Evolutionary conservation across 2,329 filamentous ascomycete species (phyloP).

Genomic region (Coniochaeta hoffmannii): DNA sequence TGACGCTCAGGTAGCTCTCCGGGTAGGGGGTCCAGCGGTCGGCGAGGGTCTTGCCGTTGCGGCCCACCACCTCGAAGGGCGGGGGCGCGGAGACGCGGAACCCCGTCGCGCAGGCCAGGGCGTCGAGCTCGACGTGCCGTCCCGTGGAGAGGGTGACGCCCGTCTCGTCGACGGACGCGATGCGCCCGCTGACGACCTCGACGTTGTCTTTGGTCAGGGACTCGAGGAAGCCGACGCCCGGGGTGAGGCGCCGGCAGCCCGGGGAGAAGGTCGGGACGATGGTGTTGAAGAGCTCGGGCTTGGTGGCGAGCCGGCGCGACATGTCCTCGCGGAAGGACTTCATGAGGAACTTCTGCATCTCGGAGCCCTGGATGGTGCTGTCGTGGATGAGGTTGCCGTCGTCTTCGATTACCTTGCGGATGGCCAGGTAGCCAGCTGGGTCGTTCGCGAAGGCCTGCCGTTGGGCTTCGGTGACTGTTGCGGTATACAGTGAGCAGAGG

Average conservation of each 20-base stretch:
- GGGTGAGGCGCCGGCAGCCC: constrained; percentile 37
- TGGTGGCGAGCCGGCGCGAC: constrained; percentile 29
- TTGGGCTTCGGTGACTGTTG: constrained; percentile 29
- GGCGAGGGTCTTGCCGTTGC: constrained; percentile 25
- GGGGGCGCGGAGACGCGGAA: constrained; percentile 33
- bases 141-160: constrained; percentile 24
- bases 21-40: constrained; percentile 30
- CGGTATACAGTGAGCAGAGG: background rate
- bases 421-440: constrained; percentile 27
- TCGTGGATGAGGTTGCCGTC: constrained; percentile 35
- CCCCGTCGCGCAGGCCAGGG: constrained; percentile 39
- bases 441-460: constrained; percentile 27
- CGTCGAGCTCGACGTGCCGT: constrained; percentile 30
- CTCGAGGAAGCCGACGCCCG: constrained; percentile 38
- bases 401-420: constrained; percentile 36
- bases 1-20: constrained; percentile 36
- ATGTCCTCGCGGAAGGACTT: constrained; percentile 28
- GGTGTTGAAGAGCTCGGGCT: constrained; percentile 34
- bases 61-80: constrained; percentile 32
- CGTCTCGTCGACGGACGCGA: constrained; percentile 23
- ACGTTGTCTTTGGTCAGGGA: constrained; percentile 33
- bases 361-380: constrained; percentile 27
- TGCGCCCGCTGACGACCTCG: constrained; percentile 26
- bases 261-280: constrained; percentile 35
- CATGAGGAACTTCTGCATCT: constrained; percentile 23